Evolutionary conservation across 176 grass and related monocot genomes (phyloP).

Genomic region (Hordeum marinum): DNA sequence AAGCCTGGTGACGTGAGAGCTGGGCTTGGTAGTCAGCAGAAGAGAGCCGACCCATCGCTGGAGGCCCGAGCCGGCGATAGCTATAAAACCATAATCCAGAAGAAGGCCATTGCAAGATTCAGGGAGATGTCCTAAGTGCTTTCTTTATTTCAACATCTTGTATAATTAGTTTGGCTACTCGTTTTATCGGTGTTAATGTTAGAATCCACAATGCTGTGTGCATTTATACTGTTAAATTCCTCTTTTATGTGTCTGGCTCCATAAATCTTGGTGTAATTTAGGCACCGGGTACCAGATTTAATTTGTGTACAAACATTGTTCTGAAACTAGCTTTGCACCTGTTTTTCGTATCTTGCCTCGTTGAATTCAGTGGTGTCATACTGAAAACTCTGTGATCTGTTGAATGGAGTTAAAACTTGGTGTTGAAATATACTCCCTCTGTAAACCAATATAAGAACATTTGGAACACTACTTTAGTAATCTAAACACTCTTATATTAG

Average conservation of each 20-base stretch:
- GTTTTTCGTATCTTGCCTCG: background rate
- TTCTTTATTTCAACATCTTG: background rate
- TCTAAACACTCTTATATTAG: no score
- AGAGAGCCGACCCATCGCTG: slow-evolving; percentile 53
- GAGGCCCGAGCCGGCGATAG: slow-evolving; percentile 87
- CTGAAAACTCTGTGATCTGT: background rate
- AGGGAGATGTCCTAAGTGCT: slow-evolving; percentile 63
- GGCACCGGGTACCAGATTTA: background rate
- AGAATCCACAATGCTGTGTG: background rate
- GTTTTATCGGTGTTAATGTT: background rate
- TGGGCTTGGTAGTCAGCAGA: slow-evolving; percentile 77
- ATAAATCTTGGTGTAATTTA: background rate
- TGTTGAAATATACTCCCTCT: background rate
- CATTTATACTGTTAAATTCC: background rate
- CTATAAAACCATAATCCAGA: slow-evolving; percentile 94
- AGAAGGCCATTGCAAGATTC: slow-evolving; percentile 97
- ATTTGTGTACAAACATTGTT: background rate
- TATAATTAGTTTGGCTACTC: background rate
- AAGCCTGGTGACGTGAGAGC: slow-evolving; percentile 73
- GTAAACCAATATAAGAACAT: no score
- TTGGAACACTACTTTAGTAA: no score
- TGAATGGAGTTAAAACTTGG: background rate
- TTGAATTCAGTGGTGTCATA: background rate
- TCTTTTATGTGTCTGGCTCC: background rate
- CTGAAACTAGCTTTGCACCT: background rate